phyloP scores from a whole-genome alignment of 116 monocot genomes.

The Zostera marina region DNA sequence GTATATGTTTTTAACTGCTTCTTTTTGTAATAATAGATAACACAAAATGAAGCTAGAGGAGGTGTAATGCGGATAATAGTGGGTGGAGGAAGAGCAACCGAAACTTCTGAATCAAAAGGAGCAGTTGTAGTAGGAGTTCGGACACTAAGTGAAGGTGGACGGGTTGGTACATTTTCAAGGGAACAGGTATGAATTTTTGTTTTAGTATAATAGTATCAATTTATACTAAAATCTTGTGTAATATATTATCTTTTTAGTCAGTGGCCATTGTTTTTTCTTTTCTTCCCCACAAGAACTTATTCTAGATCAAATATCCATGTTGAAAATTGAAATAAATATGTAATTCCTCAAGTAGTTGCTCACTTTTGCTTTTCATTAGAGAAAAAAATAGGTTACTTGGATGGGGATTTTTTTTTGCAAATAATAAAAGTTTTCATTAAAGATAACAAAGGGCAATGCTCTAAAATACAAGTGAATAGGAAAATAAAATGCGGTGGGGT shows the following conservation, averaged over 20 bases:
- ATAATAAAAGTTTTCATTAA: no score
- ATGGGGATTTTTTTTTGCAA: no score
- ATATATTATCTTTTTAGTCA: background rate
- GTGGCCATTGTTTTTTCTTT: no score
- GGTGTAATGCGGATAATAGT: conserved; percentile 95
- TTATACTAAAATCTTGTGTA: background rate
- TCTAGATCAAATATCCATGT: background rate
- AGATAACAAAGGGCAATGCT: no score
- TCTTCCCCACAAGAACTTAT: background rate
- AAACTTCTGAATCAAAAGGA: conserved; percentile 64
- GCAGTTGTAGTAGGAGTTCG: conserved; percentile 95
- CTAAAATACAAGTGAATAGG: no score
- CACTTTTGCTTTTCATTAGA: no score
- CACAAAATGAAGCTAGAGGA: conserved; percentile 74
- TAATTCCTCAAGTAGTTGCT: no score
- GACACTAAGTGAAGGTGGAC: conserved; percentile 93
- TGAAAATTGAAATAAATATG: no score
- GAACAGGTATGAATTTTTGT: conserved; percentile 52
- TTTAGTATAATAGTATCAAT: background rate
- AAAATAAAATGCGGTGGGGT: no score
- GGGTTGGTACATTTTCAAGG: conserved; percentile 91
- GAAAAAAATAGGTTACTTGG: no score
- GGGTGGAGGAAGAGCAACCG: conserved; percentile 82
- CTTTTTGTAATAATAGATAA: conserved; percentile 27
- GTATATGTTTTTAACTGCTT: no score